phyloP scores from a whole-genome alignment of 805 yeast genomes.

The Ogataea philodendri region DNA sequence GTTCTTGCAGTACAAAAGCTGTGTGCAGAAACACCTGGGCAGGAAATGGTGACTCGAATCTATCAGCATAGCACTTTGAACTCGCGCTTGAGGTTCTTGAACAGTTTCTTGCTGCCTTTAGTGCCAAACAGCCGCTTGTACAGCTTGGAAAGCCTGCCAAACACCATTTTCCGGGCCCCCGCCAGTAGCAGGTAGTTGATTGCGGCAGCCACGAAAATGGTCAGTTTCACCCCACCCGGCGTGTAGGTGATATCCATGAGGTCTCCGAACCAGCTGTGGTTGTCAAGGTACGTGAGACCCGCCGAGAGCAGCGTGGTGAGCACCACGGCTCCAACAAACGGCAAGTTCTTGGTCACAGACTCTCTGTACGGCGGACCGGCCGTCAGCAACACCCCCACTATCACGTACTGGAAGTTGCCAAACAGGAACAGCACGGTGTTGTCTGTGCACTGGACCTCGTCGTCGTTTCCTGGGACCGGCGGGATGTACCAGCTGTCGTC shows the following conservation, averaged over 20 bases:
- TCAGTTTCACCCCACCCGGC: slow-evolving; percentile 46
- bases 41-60: slow-evolving; percentile 24
- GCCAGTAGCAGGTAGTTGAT: slow-evolving; percentile 50
- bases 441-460: slow-evolving; percentile 82
- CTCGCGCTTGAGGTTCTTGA: slow-evolving; percentile 38
- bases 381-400: slow-evolving; percentile 79
- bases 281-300: slow-evolving; percentile 51
- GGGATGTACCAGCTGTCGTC: slow-evolving; percentile 69
- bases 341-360: slow-evolving; percentile 61
- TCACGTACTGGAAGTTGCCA: slow-evolving; percentile 85
- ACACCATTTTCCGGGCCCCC: slow-evolving; percentile 45
- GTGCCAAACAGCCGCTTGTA: slow-evolving; percentile 38
- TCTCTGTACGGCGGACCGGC: slow-evolving; percentile 93
- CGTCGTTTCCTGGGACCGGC: slow-evolving; percentile 80
- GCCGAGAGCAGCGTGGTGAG: slow-evolving; percentile 50
- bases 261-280: slow-evolving; percentile 54
- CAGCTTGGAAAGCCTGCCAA: slow-evolving; percentile 38
- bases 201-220: slow-evolving; percentile 46
- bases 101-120: slow-evolving; percentile 33
- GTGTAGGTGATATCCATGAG: slow-evolving; percentile 75
- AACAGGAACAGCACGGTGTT: slow-evolving; percentile 81
- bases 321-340: slow-evolving; percentile 64
- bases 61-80: slow-evolving; percentile 19
- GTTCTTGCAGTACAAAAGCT: slow-evolving; percentile 46
- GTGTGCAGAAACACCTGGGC: slow-evolving; percentile 43